A percentile compares a stretch with the other conserved stretches of the same genome.
These are phyloP conservation scores for Volvariella surrecta DNA, from an alignment of 1,284 basidiomycete species.

Conservation along the genomic window DNA sequence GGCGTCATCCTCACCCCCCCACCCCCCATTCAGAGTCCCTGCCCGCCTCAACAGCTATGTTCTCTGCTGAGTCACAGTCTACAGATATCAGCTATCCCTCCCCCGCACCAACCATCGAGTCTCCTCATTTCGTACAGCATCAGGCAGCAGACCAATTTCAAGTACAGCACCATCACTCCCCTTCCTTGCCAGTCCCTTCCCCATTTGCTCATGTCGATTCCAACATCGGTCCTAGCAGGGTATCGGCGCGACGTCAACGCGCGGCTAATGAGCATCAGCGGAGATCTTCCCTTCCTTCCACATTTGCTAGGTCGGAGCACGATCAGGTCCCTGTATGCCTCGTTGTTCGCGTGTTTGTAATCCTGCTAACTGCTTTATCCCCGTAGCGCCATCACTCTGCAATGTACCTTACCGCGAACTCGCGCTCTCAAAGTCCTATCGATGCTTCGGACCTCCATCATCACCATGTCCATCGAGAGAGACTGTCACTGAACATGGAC, in stretches of 20 bases:
- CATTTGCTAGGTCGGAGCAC: constrained; percentile 11
- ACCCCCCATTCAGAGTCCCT: not conserved
- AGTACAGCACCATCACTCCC: constrained; percentile 8
- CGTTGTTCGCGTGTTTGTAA: constrained; percentile 2
- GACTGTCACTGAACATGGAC: constrained; percentile 18
- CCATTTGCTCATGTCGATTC: constrained; percentile 34
- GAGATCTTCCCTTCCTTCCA: constrained; percentile 15
- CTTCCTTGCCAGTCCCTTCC: constrained; percentile 10
- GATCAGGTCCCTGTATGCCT: constrained; percentile 12
- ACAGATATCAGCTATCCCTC: constrained; percentile 26
- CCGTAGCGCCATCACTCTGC: constrained; percentile 14
- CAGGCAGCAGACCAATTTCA: constrained; percentile 11
- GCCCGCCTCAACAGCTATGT: constrained; percentile 6
- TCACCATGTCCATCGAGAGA: constrained; percentile 7
- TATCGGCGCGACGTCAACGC: constrained; percentile 38
- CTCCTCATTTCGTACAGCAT: constrained; percentile 13
- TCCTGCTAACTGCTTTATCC: constrained; percentile 5
- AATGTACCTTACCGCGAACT: constrained; percentile 11
- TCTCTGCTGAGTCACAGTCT: constrained; percentile 12
- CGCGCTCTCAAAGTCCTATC: constrained; percentile 8
- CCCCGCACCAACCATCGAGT: constrained; percentile 24
- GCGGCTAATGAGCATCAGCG: constrained; percentile 25
- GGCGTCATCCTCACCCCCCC: not conserved
- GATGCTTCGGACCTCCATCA: constrained; percentile 2
- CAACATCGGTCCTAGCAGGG: constrained; percentile 47